These are phyloP conservation scores for Corynascus novoguineensis DNA, from an alignment of 495 filamentous ascomycete species.

Conservation along the genomic window DNA sequence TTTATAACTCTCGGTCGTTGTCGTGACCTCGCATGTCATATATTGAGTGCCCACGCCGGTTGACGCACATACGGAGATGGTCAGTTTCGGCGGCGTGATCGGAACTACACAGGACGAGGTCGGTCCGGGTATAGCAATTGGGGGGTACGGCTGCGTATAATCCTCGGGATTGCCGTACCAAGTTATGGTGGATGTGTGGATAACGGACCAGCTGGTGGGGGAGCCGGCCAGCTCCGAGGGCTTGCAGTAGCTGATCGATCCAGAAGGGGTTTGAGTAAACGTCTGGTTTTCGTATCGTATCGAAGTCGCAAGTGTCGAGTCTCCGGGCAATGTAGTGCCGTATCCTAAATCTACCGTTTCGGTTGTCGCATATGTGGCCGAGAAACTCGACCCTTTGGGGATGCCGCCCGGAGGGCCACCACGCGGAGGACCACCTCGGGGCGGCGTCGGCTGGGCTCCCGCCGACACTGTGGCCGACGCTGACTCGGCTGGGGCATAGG, in stretches of 20 bases:
- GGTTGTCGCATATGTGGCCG: background rate
- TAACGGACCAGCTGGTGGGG: conserved; percentile 33
- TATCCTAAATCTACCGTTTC: conserved; percentile 8
- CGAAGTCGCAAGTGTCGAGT: conserved; percentile 10
- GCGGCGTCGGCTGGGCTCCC: background rate
- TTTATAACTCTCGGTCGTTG: conserved; percentile 16
- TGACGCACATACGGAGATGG: conserved; percentile 36
- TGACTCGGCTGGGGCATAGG: background rate
- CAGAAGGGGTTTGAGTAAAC: background rate
- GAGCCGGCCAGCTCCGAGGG: conserved; percentile 8
- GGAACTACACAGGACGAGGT: conserved; percentile 30
- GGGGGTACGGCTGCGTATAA: conserved; percentile 40
- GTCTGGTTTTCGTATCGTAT: conserved; percentile 13
- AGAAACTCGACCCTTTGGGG: background rate
- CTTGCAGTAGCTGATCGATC: conserved; percentile 17
- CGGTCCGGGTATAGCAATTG: conserved; percentile 31
- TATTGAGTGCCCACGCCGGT: conserved; percentile 27
- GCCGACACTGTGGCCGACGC: background rate
- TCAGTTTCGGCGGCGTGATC: conserved; percentile 28
- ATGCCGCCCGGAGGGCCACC: too few species aligned
- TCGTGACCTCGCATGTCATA: conserved; percentile 21
- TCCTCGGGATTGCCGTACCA: conserved; percentile 39
- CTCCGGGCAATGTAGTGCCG: background rate
- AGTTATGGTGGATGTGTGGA: conserved; percentile 42
- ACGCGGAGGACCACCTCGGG: conserved; percentile 4